Evolutionary conservation across 371 early-diverging fungal genomes (phyloP), one percentile per base, ranked within the genome.

Genomic region (Mortierella sp.): DNA sequence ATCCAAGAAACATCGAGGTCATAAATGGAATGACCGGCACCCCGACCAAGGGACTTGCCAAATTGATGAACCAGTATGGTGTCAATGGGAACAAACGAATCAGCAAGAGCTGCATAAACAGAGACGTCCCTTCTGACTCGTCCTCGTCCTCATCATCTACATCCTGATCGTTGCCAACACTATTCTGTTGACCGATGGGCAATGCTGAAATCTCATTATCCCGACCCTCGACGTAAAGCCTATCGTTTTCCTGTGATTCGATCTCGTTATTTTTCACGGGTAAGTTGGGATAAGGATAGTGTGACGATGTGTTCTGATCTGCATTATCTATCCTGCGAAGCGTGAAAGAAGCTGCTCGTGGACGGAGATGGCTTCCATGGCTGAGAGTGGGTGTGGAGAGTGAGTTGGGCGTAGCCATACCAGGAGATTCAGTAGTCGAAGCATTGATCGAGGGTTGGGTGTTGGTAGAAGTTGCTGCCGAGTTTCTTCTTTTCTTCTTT

Each of bases 71-170:
- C 84, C 84, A 84, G 67, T 83, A 84, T 6, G 84, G 84, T 18
- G 84, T 81, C 65, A 84, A 58, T 16, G 84, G 84, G 65, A 84
- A 84, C 18, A 84, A 66, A n/a, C 84, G 81, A 24, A 84, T 84
- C 64, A 83, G 66, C 28, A 84, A 24, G 16, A 84, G 68, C 39
- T 84, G 83, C 77, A 75, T 77, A 54, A 84, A 84, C 58, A 84
- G 51, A 61, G 75, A 74, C 11, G 81, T 68, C 10, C 78, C 77
- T 20, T 84, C 70, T 6, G 70, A 66, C 14, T 68, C 76, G 20
- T 70, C 72, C 35, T 83, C 74, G 22, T 68, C 74, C 35, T 73
- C 70, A 5, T 69, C 64, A 10, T 78, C 71, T 2, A 57, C 35
- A 3, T 75, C 69, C 51, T 68, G 26, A n/a, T 51, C 22, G 5